Evolutionary conservation across 208 protist genomes (phyloP), one percentile per base, ranked within the genome.

Genomic region (Balamuthia mandrillaris): DNA sequence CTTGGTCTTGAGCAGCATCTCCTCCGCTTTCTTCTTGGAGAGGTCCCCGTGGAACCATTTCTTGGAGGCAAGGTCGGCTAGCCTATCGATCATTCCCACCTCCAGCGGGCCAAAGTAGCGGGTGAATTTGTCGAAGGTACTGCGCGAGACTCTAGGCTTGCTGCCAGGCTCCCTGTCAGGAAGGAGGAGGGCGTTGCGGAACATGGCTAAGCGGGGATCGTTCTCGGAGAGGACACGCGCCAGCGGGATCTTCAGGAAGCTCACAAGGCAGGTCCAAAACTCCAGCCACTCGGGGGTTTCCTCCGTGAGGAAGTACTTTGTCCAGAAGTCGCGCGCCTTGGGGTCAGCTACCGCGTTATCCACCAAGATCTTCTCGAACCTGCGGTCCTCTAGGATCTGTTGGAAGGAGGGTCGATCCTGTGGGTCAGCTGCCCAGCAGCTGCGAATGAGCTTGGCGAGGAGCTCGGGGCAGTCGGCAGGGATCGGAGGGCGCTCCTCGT

Each of bases 281-380:
- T 75, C 65, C 41, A 75, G 45, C 65, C 65, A 75, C 33, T 75
- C 65, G 24, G 52, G 41, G 41, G 27, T 35, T 74, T 51, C 63
- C 39, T 75, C 42, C n/a, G 65, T 75, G 65, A 75, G 65, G 65
- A 75, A 75, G 5, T 75, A 75, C 52, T 75, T 75, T 37, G 52
- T 75, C 65, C 65, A 75, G 42, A 75, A 75, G n/a, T 75, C 65
- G 39, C 65, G 65, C 4, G 42, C 65, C 2, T 37, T 18, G n/a
- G 65, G 27, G 31, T 75, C 65, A 44, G 45, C 42, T 21, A 75
- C 42, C 16, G 41, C 52, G 42, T 75, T 37, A 37, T 75, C 65
- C 14, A 75, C 52, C 27, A 75, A 44, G 65, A 75, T 51, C 65
- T 75, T 75, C 21, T 75, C 65, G n/a, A 75, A 75, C 39, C 45